Evolutionary conservation across 2,329 filamentous ascomycete species (phyloP).

Genomic region (Apiospora marii): DNA sequence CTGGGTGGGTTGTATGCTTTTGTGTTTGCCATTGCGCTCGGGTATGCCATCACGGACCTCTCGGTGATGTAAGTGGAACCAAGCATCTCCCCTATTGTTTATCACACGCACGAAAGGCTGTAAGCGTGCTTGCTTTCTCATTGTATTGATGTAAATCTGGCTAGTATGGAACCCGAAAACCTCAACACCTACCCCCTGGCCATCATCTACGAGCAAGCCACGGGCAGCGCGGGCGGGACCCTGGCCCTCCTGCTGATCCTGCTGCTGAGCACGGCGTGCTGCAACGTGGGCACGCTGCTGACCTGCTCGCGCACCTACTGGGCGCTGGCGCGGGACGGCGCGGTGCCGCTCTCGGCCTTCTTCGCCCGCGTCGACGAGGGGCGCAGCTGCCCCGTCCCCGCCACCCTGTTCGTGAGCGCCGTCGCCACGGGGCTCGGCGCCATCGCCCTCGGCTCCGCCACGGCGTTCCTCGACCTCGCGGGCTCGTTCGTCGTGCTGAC

Average conservation of each 20-base stretch:
- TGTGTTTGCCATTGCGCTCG: slow-evolving; percentile 56
- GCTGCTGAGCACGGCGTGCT: slow-evolving; percentile 58
- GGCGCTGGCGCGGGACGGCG: slow-evolving; percentile 65
- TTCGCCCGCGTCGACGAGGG: slow-evolving; percentile 60
- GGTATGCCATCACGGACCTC: slow-evolving; percentile 65
- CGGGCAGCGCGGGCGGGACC: slow-evolving; percentile 56
- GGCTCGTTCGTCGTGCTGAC: slow-evolving; percentile 66
- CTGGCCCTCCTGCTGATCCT: slow-evolving; percentile 66
- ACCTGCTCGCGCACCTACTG: slow-evolving; percentile 57
- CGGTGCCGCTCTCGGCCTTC: slow-evolving; percentile 60
- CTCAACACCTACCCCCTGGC: slow-evolving; percentile 67
- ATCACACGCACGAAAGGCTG: no score
- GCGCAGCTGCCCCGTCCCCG: slow-evolving; percentile 65
- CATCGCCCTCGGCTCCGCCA: slow-evolving; percentile 62
- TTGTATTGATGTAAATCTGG: background rate
- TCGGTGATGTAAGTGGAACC: slow-evolving; percentile 47
- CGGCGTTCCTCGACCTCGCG: slow-evolving; percentile 64
- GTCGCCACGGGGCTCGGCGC: slow-evolving; percentile 62
- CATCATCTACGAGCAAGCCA: slow-evolving; percentile 68
- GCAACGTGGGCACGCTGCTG: slow-evolving; percentile 58
- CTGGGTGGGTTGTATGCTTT: slow-evolving; percentile 58
- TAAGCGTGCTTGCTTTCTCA: no score
- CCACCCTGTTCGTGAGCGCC: slow-evolving; percentile 61
- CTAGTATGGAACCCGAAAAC: slow-evolving; percentile 44
- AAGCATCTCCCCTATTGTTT: background rate